phyloP scores from a whole-genome alignment of 2,329 filamentous ascomycete species.

The Thelonectria olida region DNA sequence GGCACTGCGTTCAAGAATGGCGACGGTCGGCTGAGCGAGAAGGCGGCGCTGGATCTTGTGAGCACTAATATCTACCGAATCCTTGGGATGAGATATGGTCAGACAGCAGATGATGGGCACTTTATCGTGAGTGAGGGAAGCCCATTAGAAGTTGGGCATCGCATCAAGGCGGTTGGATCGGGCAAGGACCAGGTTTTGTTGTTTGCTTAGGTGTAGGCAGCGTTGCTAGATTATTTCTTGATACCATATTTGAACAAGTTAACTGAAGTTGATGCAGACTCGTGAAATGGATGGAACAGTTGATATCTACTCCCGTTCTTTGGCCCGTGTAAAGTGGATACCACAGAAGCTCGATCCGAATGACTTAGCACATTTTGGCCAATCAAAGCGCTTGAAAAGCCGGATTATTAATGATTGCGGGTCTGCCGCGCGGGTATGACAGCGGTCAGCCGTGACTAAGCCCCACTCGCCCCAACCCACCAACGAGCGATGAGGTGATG shows the following conservation, averaged over 20 bases:
- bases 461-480: not conserved
- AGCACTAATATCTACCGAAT: constrained; percentile 66
- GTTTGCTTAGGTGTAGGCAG: constrained; percentile 42
- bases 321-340: too few relatives aligned
- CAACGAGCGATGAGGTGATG: too few relatives aligned
- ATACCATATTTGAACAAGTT: not conserved
- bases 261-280: not conserved
- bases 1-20: constrained; percentile 68
- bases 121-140: constrained; percentile 72
- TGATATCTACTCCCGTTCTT: too few relatives aligned
- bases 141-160: constrained; percentile 67
- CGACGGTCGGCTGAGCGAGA: constrained; percentile 60
- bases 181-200: constrained; percentile 44
- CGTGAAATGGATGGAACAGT: too few relatives aligned
- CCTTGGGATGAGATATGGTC: constrained; percentile 56
- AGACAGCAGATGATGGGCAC: constrained; percentile 48
- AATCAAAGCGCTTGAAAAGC: constrained; percentile 13
- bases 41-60: constrained; percentile 65
- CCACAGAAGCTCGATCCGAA: too few relatives aligned
- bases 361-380: constrained; percentile 7
- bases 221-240: not conserved
- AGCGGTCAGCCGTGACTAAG: constrained; percentile 20
- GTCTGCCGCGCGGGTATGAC: constrained; percentile 43
- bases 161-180: constrained; percentile 61
- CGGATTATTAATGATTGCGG: constrained; percentile 26